Conservation (phyloP, 2,329 filamentous ascomycete genomes). For the Sphaerostilbella broomeana region DNA sequence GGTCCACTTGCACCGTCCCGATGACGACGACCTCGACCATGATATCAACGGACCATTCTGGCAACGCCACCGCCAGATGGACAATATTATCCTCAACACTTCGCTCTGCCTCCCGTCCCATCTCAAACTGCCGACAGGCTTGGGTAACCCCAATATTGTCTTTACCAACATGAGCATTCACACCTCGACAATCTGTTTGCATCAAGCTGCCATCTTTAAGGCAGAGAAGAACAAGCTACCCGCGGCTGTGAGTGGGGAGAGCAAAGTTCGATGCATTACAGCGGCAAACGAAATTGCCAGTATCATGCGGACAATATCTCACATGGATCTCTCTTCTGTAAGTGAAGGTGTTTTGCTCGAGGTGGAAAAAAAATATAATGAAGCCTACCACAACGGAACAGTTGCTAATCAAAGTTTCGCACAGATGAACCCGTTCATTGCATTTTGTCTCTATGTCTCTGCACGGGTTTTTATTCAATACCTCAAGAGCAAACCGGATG, state of each 20-base stretch:
- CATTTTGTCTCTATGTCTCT: constrained; percentile 93
- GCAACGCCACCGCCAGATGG: constrained; percentile 84
- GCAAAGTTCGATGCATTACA: constrained; percentile 86
- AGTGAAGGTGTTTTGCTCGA: too few relatives aligned
- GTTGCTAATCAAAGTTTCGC: too few relatives aligned
- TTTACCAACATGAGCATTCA: constrained; percentile 97
- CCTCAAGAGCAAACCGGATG: constrained; percentile 85
- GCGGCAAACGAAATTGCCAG: constrained; percentile 89
- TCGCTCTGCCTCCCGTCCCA: constrained; percentile 74
- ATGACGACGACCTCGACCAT: constrained; percentile 71
- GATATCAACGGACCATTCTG: constrained; percentile 93
- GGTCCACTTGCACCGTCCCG: constrained; percentile 81
- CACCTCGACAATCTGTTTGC: constrained; percentile 93
- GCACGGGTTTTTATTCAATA: constrained; percentile 94
- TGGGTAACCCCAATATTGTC: constrained; percentile 75
- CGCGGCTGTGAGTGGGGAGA: constrained; percentile 72
- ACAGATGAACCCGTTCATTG: constrained; percentile 94
- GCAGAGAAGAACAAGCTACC: constrained; percentile 82
- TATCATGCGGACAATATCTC: constrained; percentile 92
- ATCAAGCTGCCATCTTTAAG: constrained; percentile 97
- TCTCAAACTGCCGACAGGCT: constrained; percentile 69
- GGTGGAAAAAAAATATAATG: too few relatives aligned
- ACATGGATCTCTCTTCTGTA: constrained; percentile 78
- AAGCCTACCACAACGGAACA: too few relatives aligned
- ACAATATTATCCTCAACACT: constrained; percentile 84